Conservation (phyloP, 2,329 filamentous ascomycete species). For the Leptodontidium sp. region DNA sequence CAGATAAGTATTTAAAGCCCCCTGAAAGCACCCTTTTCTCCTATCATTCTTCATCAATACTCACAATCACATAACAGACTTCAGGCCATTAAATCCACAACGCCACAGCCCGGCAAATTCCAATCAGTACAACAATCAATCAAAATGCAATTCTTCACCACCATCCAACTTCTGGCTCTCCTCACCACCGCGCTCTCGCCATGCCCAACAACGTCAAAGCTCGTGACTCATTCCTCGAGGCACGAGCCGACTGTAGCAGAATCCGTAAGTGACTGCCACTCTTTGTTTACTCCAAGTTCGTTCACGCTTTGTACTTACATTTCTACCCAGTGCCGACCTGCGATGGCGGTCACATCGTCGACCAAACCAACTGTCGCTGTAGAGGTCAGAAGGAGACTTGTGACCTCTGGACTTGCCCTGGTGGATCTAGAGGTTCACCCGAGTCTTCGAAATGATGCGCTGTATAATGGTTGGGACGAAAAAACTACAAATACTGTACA, state of each 20-base stretch:
- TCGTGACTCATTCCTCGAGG: slow-evolving; percentile 10
- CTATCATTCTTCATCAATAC: not conserved
- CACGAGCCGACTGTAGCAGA: slow-evolving; percentile 18
- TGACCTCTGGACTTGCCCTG: slow-evolving; percentile 21
- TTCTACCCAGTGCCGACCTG: slow-evolving; percentile 8
- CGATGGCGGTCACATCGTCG: slow-evolving; percentile 15
- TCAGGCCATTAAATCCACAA: not conserved
- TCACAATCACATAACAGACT: not conserved
- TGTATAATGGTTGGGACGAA: not conserved
- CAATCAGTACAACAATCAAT: not conserved
- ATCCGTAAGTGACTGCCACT: slow-evolving; percentile 12
- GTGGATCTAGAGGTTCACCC: not conserved
- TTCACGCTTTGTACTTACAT: not conserved
- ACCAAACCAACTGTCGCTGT: slow-evolving; percentile 21
- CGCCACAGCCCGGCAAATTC: not conserved
- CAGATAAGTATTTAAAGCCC: not conserved
- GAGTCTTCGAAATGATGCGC: too few species aligned
- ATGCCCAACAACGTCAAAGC: slow-evolving; percentile 19
- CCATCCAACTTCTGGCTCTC: slow-evolving; percentile 24
- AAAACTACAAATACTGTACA: not conserved
- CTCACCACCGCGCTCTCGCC: slow-evolving; percentile 20
- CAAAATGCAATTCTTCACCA: slow-evolving; percentile 31
- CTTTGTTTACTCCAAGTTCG: too few species aligned
- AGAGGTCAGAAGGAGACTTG: slow-evolving; percentile 21
- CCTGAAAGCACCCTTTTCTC: not conserved